Percentiles rank a stretch among this genome's conserved stretches.
Evolutionary conservation across 441 rosid genomes (phyloP).

Genomic region (Erysimum pusillum): DNA sequence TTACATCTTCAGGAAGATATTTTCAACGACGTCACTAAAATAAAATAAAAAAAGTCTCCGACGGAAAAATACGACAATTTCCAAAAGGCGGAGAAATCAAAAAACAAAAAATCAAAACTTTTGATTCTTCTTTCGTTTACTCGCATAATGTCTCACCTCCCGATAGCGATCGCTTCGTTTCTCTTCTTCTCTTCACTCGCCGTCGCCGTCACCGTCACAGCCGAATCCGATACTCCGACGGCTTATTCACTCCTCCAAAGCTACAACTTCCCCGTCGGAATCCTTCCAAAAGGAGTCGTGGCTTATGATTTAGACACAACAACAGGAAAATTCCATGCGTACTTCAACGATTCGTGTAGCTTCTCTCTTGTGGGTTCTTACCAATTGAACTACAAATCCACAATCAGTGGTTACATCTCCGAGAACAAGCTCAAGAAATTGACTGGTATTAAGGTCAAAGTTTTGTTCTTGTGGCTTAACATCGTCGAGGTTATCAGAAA

Average conservation of each 20-base stretch:
- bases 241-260: constrained; percentile 72
- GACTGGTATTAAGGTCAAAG: constrained; percentile 79
- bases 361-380: constrained; percentile 92
- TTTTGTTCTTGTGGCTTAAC: constrained; percentile 84
- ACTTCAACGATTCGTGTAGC: constrained; percentile 69
- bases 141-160: constrained; percentile 30
- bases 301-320: constrained; percentile 68
- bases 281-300: constrained; percentile 75
- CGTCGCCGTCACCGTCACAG: constrained; percentile 1
- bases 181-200: constrained; percentile 35
- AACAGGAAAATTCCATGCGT: constrained; percentile 73
- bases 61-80: not conserved
- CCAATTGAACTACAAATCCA: constrained; percentile 74
- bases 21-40: constrained; percentile 13
- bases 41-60: constrained; percentile 24
- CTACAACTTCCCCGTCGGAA: constrained; percentile 83
- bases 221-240: constrained; percentile 47
- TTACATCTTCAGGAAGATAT: not conserved
- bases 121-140: not conserved
- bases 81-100: constrained; percentile 7
- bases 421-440: constrained; percentile 62
- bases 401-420: constrained; percentile 73
- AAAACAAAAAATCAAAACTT: not conserved
- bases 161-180: not conserved
- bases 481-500: constrained; percentile 79